Base-by-base conservation (phyloP, 1,284 basidiomycete genomes). In the Rhodotorula sp. region DNA sequence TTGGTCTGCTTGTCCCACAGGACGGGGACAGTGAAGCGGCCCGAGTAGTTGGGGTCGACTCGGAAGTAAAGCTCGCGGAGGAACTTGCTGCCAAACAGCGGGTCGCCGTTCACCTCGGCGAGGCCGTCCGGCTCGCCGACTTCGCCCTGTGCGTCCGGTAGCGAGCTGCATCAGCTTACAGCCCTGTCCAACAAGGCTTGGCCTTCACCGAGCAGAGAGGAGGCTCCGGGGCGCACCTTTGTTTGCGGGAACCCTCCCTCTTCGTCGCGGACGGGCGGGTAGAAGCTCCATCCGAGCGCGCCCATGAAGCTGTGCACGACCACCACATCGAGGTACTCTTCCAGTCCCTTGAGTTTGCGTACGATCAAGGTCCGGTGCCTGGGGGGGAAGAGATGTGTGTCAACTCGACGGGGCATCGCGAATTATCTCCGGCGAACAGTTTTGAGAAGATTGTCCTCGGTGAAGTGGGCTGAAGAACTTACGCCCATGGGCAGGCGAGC, bases 1-100 rank as follows among this genome's bases (percentile, higher is more conserved):
- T 90, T 83, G 54, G 82, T 84, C 82, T 97, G 91, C 84, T 90
- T 96, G 84, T 98, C 97, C 92, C 93, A 99, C 2, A 98, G 84
- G 62, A 95, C 84, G n/a, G 96, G 95, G 3, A 95, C 92, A 6
- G 93, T 81, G 29, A 73, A 88, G 86, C 90, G 86, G 65, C 89
- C 89, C 16, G 78, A 74, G 76, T 91, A 94, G 64, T 87, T 79
- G 2, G 89, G 88, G 72, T 93, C 84, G 29, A 60, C 91, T 70
- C 86, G 88, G 73, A 90, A 83, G 83, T 98, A 99, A 58, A 98
- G 84, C 69, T 98, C 94, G 74, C 88, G 89, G 78, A 98, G 81
- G 80, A 96, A 89, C 69, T 87, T 81, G 12, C 88, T 84, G 56
- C 86, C 82, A 82, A 90, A 88, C 48, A 92, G 79, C 2, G 89